Evolutionary conservation across 2,329 filamentous ascomycete species (phyloP).

Genomic region (Aspergillus pseudoviridinutans): DNA sequence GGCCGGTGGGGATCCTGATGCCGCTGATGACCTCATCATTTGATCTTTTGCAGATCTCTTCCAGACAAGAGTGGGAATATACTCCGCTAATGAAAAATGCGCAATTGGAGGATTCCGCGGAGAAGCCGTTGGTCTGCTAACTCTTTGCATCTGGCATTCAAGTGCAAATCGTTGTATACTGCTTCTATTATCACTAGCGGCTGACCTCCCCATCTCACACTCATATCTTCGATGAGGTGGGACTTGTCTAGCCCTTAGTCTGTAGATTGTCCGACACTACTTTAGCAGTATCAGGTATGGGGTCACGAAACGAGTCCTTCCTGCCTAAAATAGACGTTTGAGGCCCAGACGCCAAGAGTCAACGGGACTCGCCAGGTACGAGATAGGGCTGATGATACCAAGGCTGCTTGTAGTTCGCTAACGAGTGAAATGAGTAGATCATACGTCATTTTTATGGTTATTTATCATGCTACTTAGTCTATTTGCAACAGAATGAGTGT

Average conservation of each 20-base stretch:
- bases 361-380: not conserved
- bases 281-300: not conserved
- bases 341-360: not conserved
- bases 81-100: not conserved
- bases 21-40: not conserved
- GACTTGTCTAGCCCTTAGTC: not conserved
- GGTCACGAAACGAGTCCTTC: not conserved
- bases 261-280: not conserved
- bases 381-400: not conserved
- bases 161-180: not conserved
- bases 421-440: not conserved
- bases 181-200: not conserved
- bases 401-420: not conserved
- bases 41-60: not conserved
- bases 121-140: not conserved
- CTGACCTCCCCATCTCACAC: not conserved
- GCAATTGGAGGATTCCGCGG: too few species aligned
- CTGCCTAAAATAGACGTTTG: not conserved
- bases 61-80: not conserved
- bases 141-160: not conserved
- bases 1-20: not conserved
- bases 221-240: not conserved
- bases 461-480: not conserved
- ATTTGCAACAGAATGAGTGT: not conserved
- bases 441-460: not conserved